Base-by-base conservation (phyloP, 352 stramenopile species). In the Phytophthora idaei region DNA sequence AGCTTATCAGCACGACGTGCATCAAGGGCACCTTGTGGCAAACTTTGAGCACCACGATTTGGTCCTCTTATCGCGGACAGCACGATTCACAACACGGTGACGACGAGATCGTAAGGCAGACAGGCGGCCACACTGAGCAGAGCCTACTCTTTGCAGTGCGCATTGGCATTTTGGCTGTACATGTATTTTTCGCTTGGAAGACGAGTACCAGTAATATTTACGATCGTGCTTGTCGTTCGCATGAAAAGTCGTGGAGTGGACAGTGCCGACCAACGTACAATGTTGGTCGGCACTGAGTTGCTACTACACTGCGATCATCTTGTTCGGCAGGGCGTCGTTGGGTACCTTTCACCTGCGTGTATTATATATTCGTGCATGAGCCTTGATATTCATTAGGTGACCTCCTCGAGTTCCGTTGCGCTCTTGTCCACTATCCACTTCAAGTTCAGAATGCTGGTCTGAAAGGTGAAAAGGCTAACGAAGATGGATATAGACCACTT, bases 161-260 rank as follows among this genome's bases (percentile, higher is more conserved):
- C 34, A 12, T 12, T 39, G 34, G 7, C 34, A 12, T 39, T 39
- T 39, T 10, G 34, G 5, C 34, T 39, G 34, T 21, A 21, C 21
- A 21, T 21, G 21, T 21, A 21, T 21, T 21, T 21, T 21, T 21
- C 21, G 21, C 21, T 21, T 21, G 21, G 21, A 21, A 21, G 21
- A 21, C 21, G 7, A 39, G 12, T 10, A 39, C 31, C 4, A 34
- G 7, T n/a, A 49, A 12, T 31, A 31, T 48, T 31, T 48, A 10
- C 15, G 42, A 48, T 48, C 42, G 42, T 54, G 28, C 47, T 53
- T 21, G 28, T 31, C 17, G 42, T 28, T 28, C 28, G 47, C 29
- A 54, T 41, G 47, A 42, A 54, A 10, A 54, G 28, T 54, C 12
- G 28, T 12, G 29, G 21, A 21, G 28, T 37, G 27, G 11, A 37